Evolutionary conservation across 1,139 yeast species (phyloP).

Genomic region (Williopsis jadinii): DNA sequence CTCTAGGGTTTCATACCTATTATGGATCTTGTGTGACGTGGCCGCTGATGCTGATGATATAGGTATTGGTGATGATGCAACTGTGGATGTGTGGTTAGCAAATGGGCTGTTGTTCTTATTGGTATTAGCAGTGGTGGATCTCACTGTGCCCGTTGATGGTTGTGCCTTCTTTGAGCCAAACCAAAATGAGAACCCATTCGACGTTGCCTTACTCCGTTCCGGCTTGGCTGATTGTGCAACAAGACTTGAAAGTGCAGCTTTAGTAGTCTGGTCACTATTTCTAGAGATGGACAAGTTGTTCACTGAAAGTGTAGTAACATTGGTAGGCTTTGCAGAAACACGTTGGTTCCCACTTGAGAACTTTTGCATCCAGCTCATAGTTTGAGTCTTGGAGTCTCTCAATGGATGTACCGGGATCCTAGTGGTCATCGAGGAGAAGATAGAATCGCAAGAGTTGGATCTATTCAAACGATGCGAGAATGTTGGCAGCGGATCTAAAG

Average conservation of each 20-base stretch:
- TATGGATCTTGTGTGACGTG: not conserved
- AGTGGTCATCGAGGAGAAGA: constrained; percentile 18
- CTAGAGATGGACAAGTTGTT: constrained; percentile 6
- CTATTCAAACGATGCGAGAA: constrained; percentile 21
- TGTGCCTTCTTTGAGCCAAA: constrained; percentile 3
- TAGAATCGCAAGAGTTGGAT: constrained; percentile 23
- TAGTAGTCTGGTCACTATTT: constrained; percentile 2
- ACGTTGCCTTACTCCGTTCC: not conserved
- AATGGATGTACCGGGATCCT: constrained; percentile 15
- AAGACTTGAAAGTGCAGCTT: constrained; percentile 11
- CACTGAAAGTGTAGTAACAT: constrained; percentile 11
- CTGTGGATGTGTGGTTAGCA: too few species aligned
- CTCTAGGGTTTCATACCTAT: not conserved
- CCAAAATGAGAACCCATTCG: constrained; percentile 6
- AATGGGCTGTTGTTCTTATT: too few species aligned
- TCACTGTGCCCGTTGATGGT: too few species aligned
- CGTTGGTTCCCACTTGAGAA: constrained; percentile 9
- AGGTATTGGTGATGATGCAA: constrained; percentile 1
- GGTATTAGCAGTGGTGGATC: too few species aligned
- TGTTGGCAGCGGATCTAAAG: constrained; percentile 7
- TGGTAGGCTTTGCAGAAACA: constrained; percentile 4
- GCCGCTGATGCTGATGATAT: not conserved
- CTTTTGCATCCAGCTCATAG: constrained; percentile 21
- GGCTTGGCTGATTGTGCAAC: constrained; percentile 7
- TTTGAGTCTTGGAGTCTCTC: constrained; percentile 17